A percentile compares a stretch with the other conserved stretches of the same genome.
These are phyloP conservation scores for Coprinopsis strossmayeri DNA, from an alignment of 768 basidiomycete genomes.

Conservation along the genomic window DNA sequence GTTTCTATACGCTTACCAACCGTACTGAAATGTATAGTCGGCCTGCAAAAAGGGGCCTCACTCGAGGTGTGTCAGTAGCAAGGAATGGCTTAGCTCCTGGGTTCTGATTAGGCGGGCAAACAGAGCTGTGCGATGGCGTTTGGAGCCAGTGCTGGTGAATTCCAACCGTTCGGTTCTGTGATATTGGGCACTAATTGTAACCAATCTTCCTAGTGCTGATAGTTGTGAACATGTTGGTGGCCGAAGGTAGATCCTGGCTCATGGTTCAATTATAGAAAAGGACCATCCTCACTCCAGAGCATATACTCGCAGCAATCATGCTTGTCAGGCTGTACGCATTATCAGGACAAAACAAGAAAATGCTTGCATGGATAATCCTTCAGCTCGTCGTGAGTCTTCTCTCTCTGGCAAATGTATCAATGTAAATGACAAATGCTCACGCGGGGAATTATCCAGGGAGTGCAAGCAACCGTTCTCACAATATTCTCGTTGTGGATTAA, in stretches of 20 bases:
- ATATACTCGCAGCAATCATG: slow-evolving; percentile 4
- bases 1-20: too few species aligned
- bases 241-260: background rate
- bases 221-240: slow-evolving; percentile 1
- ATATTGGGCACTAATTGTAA: background rate
- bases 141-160: background rate
- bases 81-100: background rate
- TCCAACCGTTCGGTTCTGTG: background rate
- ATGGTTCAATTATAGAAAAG: background rate
- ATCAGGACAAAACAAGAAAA: background rate
- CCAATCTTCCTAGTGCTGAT: background rate
- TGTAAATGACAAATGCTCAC: background rate
- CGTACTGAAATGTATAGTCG: background rate
- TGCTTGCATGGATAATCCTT: background rate
- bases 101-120: too few species aligned
- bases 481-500: background rate
- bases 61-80: background rate
- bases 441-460: background rate
- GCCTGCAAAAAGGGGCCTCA: background rate
- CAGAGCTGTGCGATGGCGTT: background rate
- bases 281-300: too few species aligned
- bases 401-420: background rate
- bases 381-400: background rate
- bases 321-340: background rate
- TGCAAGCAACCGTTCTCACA: background rate